These are phyloP conservation scores for Carallia pectinifolia DNA, from an alignment of 345 rosid species.

Conservation along the genomic window DNA sequence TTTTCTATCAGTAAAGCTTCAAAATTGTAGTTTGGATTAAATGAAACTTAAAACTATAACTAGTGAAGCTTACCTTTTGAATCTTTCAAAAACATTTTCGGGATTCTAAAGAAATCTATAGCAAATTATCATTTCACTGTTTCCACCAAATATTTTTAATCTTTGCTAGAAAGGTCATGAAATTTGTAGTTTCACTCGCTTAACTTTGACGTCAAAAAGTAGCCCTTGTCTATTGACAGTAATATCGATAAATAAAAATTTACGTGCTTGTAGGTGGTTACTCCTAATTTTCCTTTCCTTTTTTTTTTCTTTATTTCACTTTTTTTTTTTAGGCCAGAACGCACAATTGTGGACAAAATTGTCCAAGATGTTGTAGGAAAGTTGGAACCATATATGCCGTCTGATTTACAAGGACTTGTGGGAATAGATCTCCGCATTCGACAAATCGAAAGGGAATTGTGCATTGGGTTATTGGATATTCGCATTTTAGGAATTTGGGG, in stretches of 20 bases:
- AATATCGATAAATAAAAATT: too few species aligned
- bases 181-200: neutral
- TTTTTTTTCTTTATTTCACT: too few species aligned
- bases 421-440: neutral
- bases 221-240: neutral
- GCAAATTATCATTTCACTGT: too few species aligned
- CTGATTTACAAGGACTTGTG: neutral
- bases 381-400: neutral
- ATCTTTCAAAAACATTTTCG: too few species aligned
- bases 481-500: slow-evolving; percentile 13
- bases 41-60: neutral
- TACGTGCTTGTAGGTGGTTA: neutral
- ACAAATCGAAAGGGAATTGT: neutral
- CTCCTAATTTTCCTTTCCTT: neutral
- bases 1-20: neutral
- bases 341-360: neutral
- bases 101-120: too few species aligned
- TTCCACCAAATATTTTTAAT: too few species aligned
- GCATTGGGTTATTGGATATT: neutral
- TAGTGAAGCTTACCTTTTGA: too few species aligned
- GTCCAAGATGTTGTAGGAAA: neutral
- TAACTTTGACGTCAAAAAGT: neutral
- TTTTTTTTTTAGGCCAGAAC: neutral
- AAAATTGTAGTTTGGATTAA: neutral
- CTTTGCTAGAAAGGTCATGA: too few species aligned